Evolutionary conservation across 2,329 filamentous ascomycete species (phyloP).

Genomic region (Fusarium sp.): DNA sequence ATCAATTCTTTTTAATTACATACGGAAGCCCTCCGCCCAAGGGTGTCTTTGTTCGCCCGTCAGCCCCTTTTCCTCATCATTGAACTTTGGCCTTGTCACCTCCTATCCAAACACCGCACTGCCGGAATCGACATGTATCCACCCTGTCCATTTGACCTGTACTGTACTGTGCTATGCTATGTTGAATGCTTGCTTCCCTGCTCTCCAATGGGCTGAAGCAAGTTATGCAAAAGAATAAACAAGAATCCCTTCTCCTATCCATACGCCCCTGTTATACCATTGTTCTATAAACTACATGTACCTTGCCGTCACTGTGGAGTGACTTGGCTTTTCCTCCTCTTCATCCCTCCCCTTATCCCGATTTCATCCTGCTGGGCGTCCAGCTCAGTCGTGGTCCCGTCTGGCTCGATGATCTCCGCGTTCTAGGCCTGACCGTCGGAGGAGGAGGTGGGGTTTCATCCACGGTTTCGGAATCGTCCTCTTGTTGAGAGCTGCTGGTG

Average conservation of each 20-base stretch:
- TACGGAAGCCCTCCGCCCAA: constrained; percentile 23
- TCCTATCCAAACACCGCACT: constrained; percentile 11
- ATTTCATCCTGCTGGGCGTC: constrained; percentile 34
- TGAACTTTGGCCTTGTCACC: constrained; percentile 4
- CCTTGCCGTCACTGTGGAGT: constrained; percentile 5
- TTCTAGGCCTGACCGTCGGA: constrained; percentile 20
- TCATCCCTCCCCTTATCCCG: neutral
- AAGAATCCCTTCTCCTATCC: constrained; percentile 24
- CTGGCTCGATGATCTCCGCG: constrained; percentile 34
- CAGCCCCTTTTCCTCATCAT: constrained; percentile 22
- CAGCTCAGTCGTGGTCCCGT: constrained; percentile 33
- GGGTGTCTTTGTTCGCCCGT: constrained; percentile 8
- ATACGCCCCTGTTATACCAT: constrained; percentile 30
- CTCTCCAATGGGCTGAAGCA: constrained; percentile 3
- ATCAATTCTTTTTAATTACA: constrained; percentile 40
- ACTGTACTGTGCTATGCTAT: constrained; percentile 23
- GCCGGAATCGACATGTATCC: neutral
- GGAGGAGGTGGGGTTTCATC: constrained; percentile 27
- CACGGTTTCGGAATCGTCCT: constrained; percentile 34
- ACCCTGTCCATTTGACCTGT: constrained; percentile 12
- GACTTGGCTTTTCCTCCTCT: constrained; percentile 7
- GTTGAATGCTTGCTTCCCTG: constrained; percentile 2
- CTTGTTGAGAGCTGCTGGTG: constrained; percentile 31
- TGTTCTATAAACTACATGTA: constrained; percentile 25
- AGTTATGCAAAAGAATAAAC: constrained; percentile 26